These are phyloP conservation scores for Xylaria grammica DNA, from an alignment of 495 filamentous ascomycete genomes.

Conservation along the genomic window DNA sequence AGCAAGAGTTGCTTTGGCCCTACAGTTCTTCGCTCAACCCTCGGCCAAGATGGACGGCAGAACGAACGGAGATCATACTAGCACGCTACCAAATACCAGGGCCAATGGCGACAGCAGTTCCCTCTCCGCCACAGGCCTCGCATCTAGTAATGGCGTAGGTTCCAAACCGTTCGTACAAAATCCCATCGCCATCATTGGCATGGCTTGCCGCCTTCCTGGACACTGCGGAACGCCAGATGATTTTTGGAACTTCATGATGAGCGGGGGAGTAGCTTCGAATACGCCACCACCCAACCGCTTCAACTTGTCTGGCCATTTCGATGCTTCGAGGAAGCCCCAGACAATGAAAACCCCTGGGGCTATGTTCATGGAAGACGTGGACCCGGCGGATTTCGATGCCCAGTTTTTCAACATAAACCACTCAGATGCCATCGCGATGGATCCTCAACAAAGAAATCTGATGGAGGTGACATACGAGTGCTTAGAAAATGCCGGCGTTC, in stretches of 20 bases:
- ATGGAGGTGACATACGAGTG: constrained; percentile 80
- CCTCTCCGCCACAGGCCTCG: too few species aligned
- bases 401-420: constrained; percentile 79
- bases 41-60: too few species aligned
- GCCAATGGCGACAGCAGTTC: not conserved
- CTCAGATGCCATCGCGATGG: constrained; percentile 72
- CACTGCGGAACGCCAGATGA: constrained; percentile 51
- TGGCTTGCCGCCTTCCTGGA: constrained; percentile 54
- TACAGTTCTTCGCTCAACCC: too few species aligned
- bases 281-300: constrained; percentile 70
- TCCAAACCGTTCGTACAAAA: not conserved
- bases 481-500: constrained; percentile 81
- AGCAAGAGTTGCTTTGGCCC: too few species aligned
- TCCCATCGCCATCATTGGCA: constrained; percentile 57
- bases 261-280: constrained; percentile 55
- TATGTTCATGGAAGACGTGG: constrained; percentile 37
- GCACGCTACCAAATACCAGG: too few species aligned
- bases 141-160: too few species aligned
- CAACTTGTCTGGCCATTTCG: constrained; percentile 35
- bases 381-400: constrained; percentile 77
- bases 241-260: constrained; percentile 60
- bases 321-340: constrained; percentile 73
- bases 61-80: too few species aligned
- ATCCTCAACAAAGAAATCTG: constrained; percentile 78
- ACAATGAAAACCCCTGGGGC: constrained; percentile 53